Percentiles rank a stretch among this genome's conserved stretches.
Conservation (phyloP, 257 asterid genomes). For the Nicotiana tabacum region DNA sequence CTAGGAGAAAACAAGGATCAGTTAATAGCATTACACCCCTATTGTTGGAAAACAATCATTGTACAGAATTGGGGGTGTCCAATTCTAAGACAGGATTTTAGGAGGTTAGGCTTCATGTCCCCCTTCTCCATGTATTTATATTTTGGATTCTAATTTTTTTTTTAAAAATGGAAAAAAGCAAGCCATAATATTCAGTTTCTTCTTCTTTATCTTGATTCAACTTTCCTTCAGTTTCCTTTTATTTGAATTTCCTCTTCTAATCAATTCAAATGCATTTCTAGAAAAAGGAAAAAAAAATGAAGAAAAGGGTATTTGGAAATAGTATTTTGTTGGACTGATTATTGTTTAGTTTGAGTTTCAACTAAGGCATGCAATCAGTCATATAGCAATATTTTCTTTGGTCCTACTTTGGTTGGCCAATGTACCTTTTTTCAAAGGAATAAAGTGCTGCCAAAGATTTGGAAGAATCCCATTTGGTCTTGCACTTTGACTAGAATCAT, state of each 20-base stretch:
- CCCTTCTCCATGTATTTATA: no score
- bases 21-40: no score
- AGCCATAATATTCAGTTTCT: slow-evolving; percentile 25
- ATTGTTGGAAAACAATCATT: no score
- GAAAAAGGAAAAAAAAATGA: no score
- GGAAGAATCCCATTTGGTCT: not conserved
- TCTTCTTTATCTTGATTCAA: not conserved
- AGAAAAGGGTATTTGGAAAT: not conserved
- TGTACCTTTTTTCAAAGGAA: no score
- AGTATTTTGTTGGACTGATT: not conserved
- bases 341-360: not conserved
- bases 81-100: no score
- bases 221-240: not conserved
- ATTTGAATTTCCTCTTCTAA: not conserved
- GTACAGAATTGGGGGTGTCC: no score
- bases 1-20: no score
- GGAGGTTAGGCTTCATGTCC: no score
- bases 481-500: not conserved
- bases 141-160: no score
- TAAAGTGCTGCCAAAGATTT: not conserved
- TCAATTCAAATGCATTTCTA: not conserved
- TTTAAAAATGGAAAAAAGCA: slow-evolving; percentile 38
- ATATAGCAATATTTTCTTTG: no score
- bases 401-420: not conserved
- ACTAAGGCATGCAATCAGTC: not conserved